Base-by-base conservation (phyloP, 257 asterid species). In the Primulina huaijiensis region DNA sequence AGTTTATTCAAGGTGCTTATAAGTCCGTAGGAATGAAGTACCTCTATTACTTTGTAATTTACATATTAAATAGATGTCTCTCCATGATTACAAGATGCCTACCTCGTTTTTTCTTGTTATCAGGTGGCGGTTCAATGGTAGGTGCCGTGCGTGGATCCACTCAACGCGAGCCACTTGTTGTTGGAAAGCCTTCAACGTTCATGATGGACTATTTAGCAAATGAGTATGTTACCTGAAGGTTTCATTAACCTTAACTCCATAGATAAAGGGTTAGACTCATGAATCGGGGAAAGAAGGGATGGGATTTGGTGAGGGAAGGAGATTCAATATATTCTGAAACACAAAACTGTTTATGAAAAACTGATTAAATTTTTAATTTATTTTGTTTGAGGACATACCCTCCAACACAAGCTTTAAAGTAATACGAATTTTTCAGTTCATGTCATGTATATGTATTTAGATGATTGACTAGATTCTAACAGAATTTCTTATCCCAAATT, bases 51-150 rank as follows among this genome's bases (percentile, higher is more conserved):
- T 30, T 14, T 60, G 64, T 67, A 17, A 8, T 20, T 19, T 67
- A 59, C 62, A 29, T 7, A 72, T 11, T 23, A 6, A 16, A 31
- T 34, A 11, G 16, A 12, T 50, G 3, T 19, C 16, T 46, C 50
- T 25, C 34, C 69, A 55, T 58, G 60, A 52, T 58, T 60, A 19
- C 59, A 30, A 70, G 73, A n/a, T 67, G 62, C 68, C 27, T 65
- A 56, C 34, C 53, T 29, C 29, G 10, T 7, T 65, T 25, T 77
- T 75, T 67, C 65, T 69, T 72, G 76, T 64, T 64, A 70, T 75
- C 84, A 87, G 97, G 97, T 82, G 95, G 96, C 35, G 98, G 95
- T 57, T 90, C 98, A 33, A 90, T 88, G 98, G 98, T 90, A 40
- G 95, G 97, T 31, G 95, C 98, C 14, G 77, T 93, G 52, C 68